Evolutionary conservation across 495 filamentous ascomycete genomes (phyloP).

Genomic region (Talaromyces adpressus): DNA sequence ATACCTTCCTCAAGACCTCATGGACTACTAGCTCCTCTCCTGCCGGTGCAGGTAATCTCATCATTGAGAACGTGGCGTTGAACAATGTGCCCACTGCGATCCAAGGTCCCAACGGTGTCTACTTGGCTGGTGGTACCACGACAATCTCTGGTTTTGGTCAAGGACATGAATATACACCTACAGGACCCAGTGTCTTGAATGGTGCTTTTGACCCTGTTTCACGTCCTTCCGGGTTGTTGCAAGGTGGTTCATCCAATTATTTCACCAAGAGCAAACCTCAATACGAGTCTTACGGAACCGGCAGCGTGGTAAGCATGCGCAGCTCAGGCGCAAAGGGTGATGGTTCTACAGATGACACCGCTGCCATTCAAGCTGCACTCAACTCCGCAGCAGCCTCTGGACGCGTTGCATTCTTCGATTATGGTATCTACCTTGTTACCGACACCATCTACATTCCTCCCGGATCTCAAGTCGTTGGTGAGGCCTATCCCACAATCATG

Average conservation of each 20-base stretch:
- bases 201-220: constrained; percentile 25
- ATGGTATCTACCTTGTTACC: constrained; percentile 41
- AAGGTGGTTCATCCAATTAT: constrained; percentile 29
- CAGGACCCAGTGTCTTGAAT: constrained; percentile 34
- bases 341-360: constrained; percentile 61
- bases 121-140: constrained; percentile 51
- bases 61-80: constrained; percentile 64
- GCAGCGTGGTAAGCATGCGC: constrained; percentile 55
- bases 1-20: constrained; percentile 55
- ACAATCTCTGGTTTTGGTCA: constrained; percentile 50
- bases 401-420: constrained; percentile 44
- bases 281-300: constrained; percentile 40
- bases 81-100: constrained; percentile 54
- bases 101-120: constrained; percentile 39
- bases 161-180: constrained; percentile 43
- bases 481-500: constrained; percentile 58
- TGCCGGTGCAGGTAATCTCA: constrained; percentile 44
- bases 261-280: constrained; percentile 49
- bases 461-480: constrained; percentile 37
- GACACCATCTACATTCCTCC: constrained; percentile 38
- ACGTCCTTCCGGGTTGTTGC: constrained; percentile 32
- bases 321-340: constrained; percentile 58
- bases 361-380: constrained; percentile 39
- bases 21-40: constrained; percentile 22
- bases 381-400: constrained; percentile 26